Percentiles rank a stretch among this genome's conserved stretches.
These are phyloP conservation scores for Solanum bukasovii DNA, from an alignment of 257 asterid genomes.

Conservation along the genomic window DNA sequence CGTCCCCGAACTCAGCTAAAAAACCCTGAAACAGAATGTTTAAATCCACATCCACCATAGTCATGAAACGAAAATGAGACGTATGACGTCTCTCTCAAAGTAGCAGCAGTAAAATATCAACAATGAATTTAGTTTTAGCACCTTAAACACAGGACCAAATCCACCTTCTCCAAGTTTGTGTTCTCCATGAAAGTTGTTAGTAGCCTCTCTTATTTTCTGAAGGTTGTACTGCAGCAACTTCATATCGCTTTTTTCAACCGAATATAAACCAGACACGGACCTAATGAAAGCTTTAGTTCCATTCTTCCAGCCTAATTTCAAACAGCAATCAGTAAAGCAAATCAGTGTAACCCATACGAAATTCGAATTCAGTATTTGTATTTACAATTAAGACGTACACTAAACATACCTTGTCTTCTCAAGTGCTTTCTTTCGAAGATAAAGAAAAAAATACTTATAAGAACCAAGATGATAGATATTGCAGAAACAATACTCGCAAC, in stretches of 20 bases:
- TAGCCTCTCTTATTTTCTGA: not conserved
- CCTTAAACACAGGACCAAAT: constrained; percentile 12
- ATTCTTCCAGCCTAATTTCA: not conserved
- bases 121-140: not conserved
- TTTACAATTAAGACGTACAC: not conserved
- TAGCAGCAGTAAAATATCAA: not conserved
- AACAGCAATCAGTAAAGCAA: not conserved
- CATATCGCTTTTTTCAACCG: not conserved
- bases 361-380: not conserved
- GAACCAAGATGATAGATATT: not conserved
- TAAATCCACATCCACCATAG: not conserved
- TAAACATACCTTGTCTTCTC: not conserved
- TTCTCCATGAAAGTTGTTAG: not conserved
- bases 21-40: constrained; percentile 1
- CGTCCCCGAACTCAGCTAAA: constrained; percentile 1
- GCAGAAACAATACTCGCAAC: not conserved
- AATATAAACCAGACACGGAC: not conserved
- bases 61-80: not conserved
- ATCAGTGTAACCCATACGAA: not conserved
- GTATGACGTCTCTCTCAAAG: not conserved
- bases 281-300: not conserved
- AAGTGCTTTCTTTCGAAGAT: not conserved
- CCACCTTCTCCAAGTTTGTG: constrained; percentile 12
- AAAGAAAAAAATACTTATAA: not conserved
- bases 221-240: not conserved